Evolutionary conservation across 306 rosid genomes (phyloP).

Genomic region (Quillaja saponaria): DNA sequence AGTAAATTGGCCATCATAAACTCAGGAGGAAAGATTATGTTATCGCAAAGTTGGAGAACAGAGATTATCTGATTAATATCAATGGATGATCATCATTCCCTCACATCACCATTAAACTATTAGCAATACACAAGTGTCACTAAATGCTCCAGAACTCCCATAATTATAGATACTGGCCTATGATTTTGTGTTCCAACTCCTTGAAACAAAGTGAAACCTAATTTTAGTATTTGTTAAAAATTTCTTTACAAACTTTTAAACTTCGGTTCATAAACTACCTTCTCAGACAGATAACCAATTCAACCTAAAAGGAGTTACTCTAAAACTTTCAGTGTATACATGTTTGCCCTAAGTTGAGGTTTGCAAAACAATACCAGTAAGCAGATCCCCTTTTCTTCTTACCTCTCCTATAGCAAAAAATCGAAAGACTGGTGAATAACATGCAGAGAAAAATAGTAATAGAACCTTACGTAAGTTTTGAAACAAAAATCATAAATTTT

Average conservation of each 20-base stretch:
- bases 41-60: no score
- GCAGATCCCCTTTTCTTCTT: constrained; percentile 18
- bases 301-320: not conserved
- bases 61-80: no score
- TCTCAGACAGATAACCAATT: not conserved
- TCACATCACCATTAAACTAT: no score
- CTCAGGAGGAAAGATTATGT: no score
- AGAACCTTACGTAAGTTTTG: not conserved
- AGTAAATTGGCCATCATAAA: no score
- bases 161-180: no score
- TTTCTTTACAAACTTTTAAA: constrained; percentile 8
- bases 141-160: no score
- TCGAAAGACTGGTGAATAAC: constrained; percentile 10
- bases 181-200: no score
- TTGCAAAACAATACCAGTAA: not conserved
- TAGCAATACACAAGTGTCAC: no score
- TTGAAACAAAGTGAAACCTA: not conserved
- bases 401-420: constrained; percentile 9
- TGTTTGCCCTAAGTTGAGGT: no score
- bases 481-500: not conserved
- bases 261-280: constrained; percentile 12
- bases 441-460: not conserved
- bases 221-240: constrained; percentile 10
- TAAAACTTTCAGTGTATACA: no score
- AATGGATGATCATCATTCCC: no score